Base-by-base conservation (phyloP, 2,329 filamentous ascomycete genomes). In the Ceratocystis eucalypticola region DNA sequence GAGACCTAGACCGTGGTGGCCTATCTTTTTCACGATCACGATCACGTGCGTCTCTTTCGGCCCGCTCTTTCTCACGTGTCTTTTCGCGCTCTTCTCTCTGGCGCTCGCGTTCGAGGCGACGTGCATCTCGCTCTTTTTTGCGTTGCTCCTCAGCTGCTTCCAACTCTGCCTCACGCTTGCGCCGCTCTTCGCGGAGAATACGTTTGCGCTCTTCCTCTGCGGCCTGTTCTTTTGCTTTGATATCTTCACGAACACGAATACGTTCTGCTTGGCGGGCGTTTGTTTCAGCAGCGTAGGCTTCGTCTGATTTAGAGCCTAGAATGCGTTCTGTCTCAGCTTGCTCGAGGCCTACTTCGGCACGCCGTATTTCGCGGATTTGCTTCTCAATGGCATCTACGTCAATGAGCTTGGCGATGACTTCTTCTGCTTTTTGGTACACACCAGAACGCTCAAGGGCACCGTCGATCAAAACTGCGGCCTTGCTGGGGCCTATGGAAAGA, bases 361-460 rank as follows among this genome's bases (percentile, higher is more conserved):
- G 79, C 28, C 89, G 81, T 62, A 89, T 81, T 69, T 86, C 83
- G 68, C 89, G 84, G 72, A 93, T 84, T 62, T 84, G 84, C 30
- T 80, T 78, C 72, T 91, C 86, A 67, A 91, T 89, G 30, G 84
- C 82, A 8, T 78, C 78, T 61, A 86, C 80, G 71, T 89, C 84
- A 67, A 93, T 88, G 68, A 91, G 78, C 33, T 81, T 78, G 68
- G 85, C 82, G 62, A 92, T 84, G 62, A 86, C 82, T 6, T 81
- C 79, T 71, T 89, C 84, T 0, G 87, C 88, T 70, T 84, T 83
- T 68, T 87, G 84, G 71, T 93, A 94, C 33, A 91, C 84, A 30
- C 88, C 87, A 22, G 84, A 87, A 68, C 89, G 84, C 71, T 92
- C 88, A 20, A 90, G 82, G 0, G 88, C 88, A 66, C 89, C 89